phyloP scores from a whole-genome alignment of 331 rosid species.

The Malus hybrid region DNA sequence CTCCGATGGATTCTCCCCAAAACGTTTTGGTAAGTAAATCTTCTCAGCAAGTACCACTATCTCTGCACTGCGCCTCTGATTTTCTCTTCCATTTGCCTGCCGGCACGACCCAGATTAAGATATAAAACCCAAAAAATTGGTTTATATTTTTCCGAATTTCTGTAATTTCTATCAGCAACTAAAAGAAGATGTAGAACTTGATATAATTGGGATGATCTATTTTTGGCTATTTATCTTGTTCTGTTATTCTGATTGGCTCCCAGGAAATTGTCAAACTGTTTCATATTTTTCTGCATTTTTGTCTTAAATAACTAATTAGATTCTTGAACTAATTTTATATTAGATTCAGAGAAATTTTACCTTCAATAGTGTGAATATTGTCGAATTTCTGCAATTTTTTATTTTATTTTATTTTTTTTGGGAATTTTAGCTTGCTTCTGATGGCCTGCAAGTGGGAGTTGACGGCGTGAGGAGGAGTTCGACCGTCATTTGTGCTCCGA shows the following conservation, averaged over 20 bases:
- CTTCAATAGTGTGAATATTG: neutral
- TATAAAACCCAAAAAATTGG: neutral
- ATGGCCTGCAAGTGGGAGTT: slow-evolving; percentile 14
- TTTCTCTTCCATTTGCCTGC: neutral
- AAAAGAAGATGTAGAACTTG: neutral
- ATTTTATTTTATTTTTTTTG: neutral
- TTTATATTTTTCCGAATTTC: neutral
- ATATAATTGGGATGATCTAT: neutral
- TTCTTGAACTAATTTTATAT: neutral
- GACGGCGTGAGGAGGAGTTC: slow-evolving; percentile 31
- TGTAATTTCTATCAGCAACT: neutral
- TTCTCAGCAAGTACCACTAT: neutral
- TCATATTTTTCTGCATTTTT: neutral
- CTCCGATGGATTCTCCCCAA: neutral
- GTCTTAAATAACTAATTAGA: neutral
- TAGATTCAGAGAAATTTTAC: neutral
- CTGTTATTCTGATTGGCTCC: too few species aligned
- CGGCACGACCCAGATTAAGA: neutral
- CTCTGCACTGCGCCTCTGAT: neutral
- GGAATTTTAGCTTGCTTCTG: slow-evolving; percentile 28
- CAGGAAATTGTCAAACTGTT: neutral
- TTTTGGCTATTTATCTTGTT: neutral
- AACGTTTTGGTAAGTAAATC: neutral
- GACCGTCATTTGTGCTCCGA: slow-evolving; percentile 65
- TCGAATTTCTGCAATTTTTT: neutral